A percentile compares a stretch with the other conserved stretches of the same genome.
Conservation (phyloP, 352 stramenopile species). For the Pelagophyceae sp. region DNA sequence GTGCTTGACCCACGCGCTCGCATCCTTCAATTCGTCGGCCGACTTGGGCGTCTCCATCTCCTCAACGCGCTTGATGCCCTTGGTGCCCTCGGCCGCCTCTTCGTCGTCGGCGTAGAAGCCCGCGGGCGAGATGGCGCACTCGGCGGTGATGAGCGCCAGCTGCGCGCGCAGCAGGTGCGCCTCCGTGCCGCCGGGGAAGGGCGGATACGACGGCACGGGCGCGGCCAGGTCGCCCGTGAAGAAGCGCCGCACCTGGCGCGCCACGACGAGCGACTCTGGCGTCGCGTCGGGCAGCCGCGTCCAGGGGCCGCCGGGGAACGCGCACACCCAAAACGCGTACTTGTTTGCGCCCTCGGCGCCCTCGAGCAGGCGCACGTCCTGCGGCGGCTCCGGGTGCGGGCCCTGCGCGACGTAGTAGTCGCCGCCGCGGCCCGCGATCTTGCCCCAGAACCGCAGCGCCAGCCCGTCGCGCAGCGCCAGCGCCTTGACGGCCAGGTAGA, state of each 20-base stretch:
- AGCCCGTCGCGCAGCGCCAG: slow-evolving; percentile 25
- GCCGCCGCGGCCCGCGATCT: slow-evolving; percentile 53
- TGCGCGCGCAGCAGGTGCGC: slow-evolving; percentile 62
- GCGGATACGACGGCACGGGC: slow-evolving; percentile 53
- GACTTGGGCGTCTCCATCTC: slow-evolving; percentile 50
- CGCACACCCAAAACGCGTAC: slow-evolving; percentile 68
- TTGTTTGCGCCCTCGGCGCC: slow-evolving; percentile 59
- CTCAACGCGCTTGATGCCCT: slow-evolving; percentile 43
- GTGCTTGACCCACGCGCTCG: slow-evolving; percentile 62
- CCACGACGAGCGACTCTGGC: slow-evolving; percentile 56
- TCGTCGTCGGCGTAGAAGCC: slow-evolving; percentile 59
- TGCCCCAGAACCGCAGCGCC: slow-evolving; percentile 71
- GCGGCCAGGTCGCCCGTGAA: slow-evolving; percentile 62
- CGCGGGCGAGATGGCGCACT: slow-evolving; percentile 60
- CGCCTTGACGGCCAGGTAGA: slow-evolving; percentile 32
- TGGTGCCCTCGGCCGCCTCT: slow-evolving; percentile 52
- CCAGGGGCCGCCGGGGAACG: slow-evolving; percentile 44
- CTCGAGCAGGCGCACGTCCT: slow-evolving; percentile 39
- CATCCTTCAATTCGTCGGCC: slow-evolving; percentile 52
- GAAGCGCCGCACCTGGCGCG: slow-evolving; percentile 63
- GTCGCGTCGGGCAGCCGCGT: slow-evolving; percentile 55
- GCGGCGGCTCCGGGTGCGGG: slow-evolving; percentile 51
- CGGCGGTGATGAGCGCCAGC: slow-evolving; percentile 66
- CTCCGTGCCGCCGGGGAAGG: slow-evolving; percentile 67
- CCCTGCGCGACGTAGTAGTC: slow-evolving; percentile 72